These are phyloP conservation scores for Decorospora gaudefroyi DNA, from an alignment of 2,329 filamentous ascomycete species.

Conservation along the genomic window DNA sequence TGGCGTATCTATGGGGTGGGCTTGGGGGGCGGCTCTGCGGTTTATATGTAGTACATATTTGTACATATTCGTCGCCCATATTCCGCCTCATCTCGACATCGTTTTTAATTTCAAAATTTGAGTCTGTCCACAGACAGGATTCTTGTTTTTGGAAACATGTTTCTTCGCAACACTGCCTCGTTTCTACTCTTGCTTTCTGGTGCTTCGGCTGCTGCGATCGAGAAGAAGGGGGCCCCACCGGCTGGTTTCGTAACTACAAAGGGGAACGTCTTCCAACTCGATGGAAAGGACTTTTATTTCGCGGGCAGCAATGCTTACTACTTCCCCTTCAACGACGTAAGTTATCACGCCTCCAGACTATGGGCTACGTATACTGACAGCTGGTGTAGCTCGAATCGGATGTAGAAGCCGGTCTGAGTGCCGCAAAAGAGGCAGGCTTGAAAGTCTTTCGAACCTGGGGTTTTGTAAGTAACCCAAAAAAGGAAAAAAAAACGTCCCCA, in stretches of 20 bases:
- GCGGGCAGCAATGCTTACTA: slow-evolving; percentile 63
- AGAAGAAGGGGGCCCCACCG: slow-evolving; percentile 9
- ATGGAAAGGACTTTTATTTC: slow-evolving; percentile 61
- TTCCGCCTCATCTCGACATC: no score
- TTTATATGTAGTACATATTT: no score
- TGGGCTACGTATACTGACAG: background rate
- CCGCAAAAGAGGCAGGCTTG: slow-evolving; percentile 55
- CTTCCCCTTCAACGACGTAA: slow-evolving; percentile 59
- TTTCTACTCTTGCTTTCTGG: slow-evolving; percentile 24
- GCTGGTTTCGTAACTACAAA: slow-evolving; percentile 57
- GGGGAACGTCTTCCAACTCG: slow-evolving; percentile 58
- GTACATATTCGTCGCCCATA: no score
- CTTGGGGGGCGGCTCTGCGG: no score
- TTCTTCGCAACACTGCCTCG: slow-evolving; percentile 6
- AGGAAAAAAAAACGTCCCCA: no score
- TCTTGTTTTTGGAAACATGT: no score
- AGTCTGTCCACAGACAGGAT: slow-evolving; percentile 13
- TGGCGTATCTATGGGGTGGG: slow-evolving; percentile 8
- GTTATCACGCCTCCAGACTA: background rate
- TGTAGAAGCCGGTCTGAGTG: slow-evolving; percentile 53
- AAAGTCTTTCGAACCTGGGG: slow-evolving; percentile 63
- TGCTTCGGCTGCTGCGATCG: slow-evolving; percentile 21
- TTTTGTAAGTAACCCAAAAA: no score
- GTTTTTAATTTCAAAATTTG: no score
- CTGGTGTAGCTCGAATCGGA: slow-evolving; percentile 53